Percentiles rank a stretch among this genome's conserved stretches.
Conservation (phyloP, 352 stramenopile genomes). For the Phytopythium aichiense region DNA sequence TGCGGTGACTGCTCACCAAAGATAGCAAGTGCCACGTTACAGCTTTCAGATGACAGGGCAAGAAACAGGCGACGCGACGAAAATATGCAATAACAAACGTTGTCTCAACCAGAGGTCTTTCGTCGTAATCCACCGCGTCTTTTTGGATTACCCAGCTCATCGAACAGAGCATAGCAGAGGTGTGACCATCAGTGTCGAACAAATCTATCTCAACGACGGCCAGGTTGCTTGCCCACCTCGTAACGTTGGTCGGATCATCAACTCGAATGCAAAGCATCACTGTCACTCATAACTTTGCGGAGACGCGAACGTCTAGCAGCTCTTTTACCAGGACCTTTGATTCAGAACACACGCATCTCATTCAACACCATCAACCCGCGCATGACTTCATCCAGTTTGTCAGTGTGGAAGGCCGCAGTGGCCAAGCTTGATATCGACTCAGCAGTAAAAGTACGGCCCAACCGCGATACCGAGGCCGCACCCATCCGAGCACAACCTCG, state of each 20-base stretch:
- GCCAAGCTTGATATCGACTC: not conserved
- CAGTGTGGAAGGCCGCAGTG: not conserved
- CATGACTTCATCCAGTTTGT: not conserved
- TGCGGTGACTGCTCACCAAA: not conserved
- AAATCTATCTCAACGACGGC: no score
- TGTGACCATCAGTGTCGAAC: no score
- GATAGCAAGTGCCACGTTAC: slow-evolving; percentile 2
- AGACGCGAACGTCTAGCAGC: no score
- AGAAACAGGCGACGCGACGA: not conserved
- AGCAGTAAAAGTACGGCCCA: slow-evolving; percentile 10
- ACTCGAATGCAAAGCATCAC: no score
- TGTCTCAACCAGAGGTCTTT: no score
- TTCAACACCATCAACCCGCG: not conserved
- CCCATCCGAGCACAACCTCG: slow-evolving; percentile 9
- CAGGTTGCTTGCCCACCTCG: no score
- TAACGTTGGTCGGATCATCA: no score
- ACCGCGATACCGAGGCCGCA: slow-evolving; percentile 18
- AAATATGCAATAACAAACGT: no score
- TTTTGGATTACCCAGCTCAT: no score
- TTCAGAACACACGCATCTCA: not conserved
- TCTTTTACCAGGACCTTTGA: not conserved
- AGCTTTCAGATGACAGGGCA: not conserved
- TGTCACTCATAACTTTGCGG: no score
- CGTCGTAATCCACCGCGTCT: no score
- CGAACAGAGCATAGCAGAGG: no score